phyloP scores from a whole-genome alignment of 2,329 filamentous ascomycete genomes.

The Cladosporium phlei region DNA sequence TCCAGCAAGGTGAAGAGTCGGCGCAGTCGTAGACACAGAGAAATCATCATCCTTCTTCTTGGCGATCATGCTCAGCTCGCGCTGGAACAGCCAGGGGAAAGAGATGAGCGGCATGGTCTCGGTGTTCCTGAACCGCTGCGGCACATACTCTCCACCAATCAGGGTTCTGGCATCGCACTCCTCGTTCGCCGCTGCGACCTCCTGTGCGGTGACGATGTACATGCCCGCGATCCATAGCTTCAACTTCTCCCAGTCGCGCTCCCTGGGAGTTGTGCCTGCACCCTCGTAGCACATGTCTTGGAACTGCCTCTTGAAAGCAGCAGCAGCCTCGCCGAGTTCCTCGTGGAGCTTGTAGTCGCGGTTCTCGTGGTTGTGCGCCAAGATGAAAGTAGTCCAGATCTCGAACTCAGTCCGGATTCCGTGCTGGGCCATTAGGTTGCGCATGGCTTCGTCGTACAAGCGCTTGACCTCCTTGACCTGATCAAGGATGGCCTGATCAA shows the following conservation, averaged over 20 bases:
- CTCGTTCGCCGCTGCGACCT: conserved; percentile 57
- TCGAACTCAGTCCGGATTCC: conserved; percentile 86
- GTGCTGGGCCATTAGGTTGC: conserved; percentile 77
- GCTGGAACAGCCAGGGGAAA: conserved; percentile 87
- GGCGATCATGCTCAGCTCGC: conserved; percentile 66
- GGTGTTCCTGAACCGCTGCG: conserved; percentile 36
- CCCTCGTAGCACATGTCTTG: conserved; percentile 60
- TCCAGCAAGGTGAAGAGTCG: not conserved
- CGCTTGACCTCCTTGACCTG: conserved; percentile 64
- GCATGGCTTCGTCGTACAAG: conserved; percentile 71
- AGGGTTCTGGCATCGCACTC: conserved; percentile 43
- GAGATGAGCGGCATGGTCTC: conserved; percentile 74
- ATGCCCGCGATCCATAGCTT: conserved; percentile 77
- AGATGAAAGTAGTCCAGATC: conserved; percentile 79
- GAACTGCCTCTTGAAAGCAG: conserved; percentile 64
- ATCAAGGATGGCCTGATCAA: conserved; percentile 52
- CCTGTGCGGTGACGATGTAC: conserved; percentile 74
- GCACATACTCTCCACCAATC: conserved; percentile 36
- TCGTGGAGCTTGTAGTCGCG: conserved; percentile 85
- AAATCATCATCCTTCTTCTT: conserved; percentile 29
- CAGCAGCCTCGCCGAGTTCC: conserved; percentile 66
- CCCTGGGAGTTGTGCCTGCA: conserved; percentile 44
- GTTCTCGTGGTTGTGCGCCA: conserved; percentile 66
- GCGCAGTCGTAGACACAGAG: not conserved
- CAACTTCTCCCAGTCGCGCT: conserved; percentile 51